Percentiles rank a stretch among this genome's conserved stretches.
These are phyloP conservation scores for Heracleum sosnowskyi DNA, from an alignment of 129 eudicot species.

Conservation along the genomic window DNA sequence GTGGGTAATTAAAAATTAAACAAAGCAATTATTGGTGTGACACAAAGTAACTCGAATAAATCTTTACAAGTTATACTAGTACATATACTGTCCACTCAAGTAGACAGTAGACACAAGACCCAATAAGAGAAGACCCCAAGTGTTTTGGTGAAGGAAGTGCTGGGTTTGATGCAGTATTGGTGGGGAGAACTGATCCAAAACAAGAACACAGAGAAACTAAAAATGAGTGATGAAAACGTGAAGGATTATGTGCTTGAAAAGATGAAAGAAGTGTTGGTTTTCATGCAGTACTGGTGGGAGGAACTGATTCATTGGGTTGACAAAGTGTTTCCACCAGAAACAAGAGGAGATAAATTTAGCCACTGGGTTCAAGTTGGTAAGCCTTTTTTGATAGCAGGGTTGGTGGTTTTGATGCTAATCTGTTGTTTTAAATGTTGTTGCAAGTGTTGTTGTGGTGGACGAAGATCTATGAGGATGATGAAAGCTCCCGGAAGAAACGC, in stretches of 20 bases:
- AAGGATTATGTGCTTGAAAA: conserved; percentile 35
- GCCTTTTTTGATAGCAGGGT: conserved; percentile 31
- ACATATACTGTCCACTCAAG: no score
- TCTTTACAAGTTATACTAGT: no score
- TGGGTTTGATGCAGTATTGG: neutral
- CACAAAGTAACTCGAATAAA: neutral
- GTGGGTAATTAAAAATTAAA: neutral
- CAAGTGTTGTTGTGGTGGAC: conserved; percentile 4
- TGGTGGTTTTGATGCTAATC: neutral
- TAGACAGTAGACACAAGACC: neutral
- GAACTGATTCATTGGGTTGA: conserved; percentile 21
- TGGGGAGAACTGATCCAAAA: neutral
- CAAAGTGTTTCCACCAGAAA: conserved; percentile 45
- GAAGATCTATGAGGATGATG: conserved; percentile 27
- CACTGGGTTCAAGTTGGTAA: conserved; percentile 25
- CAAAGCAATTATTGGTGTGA: neutral
- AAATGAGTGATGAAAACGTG: conserved; percentile 18
- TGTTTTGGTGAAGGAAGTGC: neutral
- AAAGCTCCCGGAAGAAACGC: conserved; percentile 27
- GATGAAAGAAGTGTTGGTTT: conserved; percentile 11
- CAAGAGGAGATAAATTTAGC: conserved; percentile 31
- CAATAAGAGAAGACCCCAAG: neutral
- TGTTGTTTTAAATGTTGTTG: conserved; percentile 6
- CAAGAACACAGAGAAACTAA: neutral
- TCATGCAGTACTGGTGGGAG: conserved; percentile 13